phyloP scores from a whole-genome alignment of 495 filamentous ascomycete species.

The Xylaria bambusicola region DNA sequence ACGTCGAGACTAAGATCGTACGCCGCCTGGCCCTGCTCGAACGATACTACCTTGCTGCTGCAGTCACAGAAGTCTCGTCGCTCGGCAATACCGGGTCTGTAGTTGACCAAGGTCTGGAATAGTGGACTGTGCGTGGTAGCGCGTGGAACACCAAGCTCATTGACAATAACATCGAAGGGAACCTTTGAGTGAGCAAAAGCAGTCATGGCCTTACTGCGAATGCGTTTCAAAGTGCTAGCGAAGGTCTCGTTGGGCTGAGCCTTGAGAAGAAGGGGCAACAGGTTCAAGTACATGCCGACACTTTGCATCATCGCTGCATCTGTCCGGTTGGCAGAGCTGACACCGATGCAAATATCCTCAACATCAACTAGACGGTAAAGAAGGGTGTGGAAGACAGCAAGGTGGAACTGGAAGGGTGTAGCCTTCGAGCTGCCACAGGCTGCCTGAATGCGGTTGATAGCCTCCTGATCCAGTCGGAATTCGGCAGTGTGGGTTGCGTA shows the following conservation, averaged over 20 bases:
- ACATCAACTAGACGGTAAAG: constrained; percentile 33
- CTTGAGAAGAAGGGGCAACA: constrained; percentile 37
- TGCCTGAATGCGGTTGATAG: constrained; percentile 18
- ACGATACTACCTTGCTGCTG: background rate
- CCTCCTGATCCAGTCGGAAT: constrained; percentile 1
- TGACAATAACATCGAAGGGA: constrained; percentile 33
- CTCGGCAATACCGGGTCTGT: constrained; percentile 9
- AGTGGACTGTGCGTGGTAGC: constrained; percentile 15
- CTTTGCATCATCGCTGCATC: constrained; percentile 30
- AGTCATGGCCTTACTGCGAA: background rate
- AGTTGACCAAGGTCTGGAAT: constrained; percentile 26
- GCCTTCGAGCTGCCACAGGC: constrained; percentile 15
- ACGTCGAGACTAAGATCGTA: constrained; percentile 16
- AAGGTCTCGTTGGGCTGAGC: background rate
- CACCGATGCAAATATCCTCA: constrained; percentile 37
- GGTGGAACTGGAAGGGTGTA: constrained; percentile 44
- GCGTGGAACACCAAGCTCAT: constrained; percentile 26
- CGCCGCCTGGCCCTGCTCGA: background rate
- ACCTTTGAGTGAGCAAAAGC: constrained; percentile 24
- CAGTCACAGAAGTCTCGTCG: constrained; percentile 19
- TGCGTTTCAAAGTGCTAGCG: background rate
- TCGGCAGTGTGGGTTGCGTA: background rate
- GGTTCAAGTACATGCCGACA: constrained; percentile 42
- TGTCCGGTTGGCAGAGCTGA: constrained; percentile 38
- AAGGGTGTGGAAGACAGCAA: constrained; percentile 37